Conservation (phyloP, 257 asterid genomes). For the Solanum corneliomulleri region DNA sequence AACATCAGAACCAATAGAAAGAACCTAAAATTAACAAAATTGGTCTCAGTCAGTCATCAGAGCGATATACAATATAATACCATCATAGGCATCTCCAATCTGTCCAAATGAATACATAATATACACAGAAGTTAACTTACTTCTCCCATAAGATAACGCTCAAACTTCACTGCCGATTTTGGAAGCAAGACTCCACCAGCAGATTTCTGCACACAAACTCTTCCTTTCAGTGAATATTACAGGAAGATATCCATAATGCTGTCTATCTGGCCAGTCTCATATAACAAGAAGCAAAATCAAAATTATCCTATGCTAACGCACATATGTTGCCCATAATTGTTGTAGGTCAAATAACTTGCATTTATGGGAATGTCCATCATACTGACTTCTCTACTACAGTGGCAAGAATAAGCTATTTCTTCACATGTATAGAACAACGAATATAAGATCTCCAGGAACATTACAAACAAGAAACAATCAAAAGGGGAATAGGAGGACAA, state of each 20-base stretch:
- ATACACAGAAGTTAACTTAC: constrained; percentile 19
- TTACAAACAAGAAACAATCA: neutral
- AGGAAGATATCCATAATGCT: neutral
- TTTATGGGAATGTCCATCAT: neutral
- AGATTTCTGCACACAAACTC: constrained; percentile 53
- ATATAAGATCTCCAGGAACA: neutral
- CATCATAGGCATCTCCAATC: neutral
- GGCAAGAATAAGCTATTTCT: neutral
- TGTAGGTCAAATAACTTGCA: neutral
- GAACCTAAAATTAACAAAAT: constrained; percentile 29
- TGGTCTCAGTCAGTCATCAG: neutral
- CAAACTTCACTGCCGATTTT: constrained; percentile 83
- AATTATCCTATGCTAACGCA: neutral
- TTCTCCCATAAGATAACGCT: constrained; percentile 87
- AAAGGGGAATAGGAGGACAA: neutral
- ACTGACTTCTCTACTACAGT: neutral
- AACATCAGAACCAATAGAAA: constrained; percentile 66
- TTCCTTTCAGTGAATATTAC: neutral
- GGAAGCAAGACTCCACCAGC: constrained; percentile 93
- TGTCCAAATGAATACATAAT: neutral
- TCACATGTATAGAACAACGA: neutral
- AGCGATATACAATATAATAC: neutral
- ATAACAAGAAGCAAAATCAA: too few species aligned
- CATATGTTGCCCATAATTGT: neutral
- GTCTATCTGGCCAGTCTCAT: neutral